Base-by-base conservation (phyloP, 225 moss, liverwort and hornwort genomes). In the Polytrichum commune region DNA sequence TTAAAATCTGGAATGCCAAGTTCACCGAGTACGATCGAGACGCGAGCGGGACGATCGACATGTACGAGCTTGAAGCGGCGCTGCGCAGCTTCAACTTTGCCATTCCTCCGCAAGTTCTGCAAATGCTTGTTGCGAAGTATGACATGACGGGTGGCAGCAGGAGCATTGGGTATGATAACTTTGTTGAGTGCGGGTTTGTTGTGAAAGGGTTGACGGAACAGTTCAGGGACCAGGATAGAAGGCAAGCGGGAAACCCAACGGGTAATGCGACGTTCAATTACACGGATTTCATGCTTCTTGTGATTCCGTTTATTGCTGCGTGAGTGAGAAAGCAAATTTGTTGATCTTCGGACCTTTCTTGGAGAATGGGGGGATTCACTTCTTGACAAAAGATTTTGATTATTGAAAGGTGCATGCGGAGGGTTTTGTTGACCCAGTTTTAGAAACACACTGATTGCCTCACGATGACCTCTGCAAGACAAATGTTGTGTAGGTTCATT, bases 191-290 rank as follows among this genome's bases (percentile, higher is more conserved):
- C 25, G 94, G 94, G 16, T 83, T 98, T 6, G 87, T 94, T 7
- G 97, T 98, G 23, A 98, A 98, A 74, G 94, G 97, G 0, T 76
- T 98, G 76, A 98, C 94, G 46, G 97, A 98, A 77, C 92, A 92
- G 62, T 94, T 98, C 68, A 83, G 91, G 78, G 90, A 91, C 8
- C 86, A 89, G 77, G 97, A 98, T 67, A 46, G 46, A 46, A 46
- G 46, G 46, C 46, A 46, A 46, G 46, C 46, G 4, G 55, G 68
- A 8, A 68, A 75, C 18, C 78, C 75, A 53, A 83, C 73, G 55
- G 94, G 97, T 13, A 82, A 66, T 33, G 92, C 92, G 1, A 83
- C 86, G 8, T 80, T 94, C 29, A 90, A 91, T 54, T 94, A 91
- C 64, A 87, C 90, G 5, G 72, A 71, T 53, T 98, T 98, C 55